Evolutionary conservation across 2,329 filamentous ascomycete genomes (phyloP), one percentile per base, ranked within the genome.

Genomic region (Magnaporthiopsis incrustans): DNA sequence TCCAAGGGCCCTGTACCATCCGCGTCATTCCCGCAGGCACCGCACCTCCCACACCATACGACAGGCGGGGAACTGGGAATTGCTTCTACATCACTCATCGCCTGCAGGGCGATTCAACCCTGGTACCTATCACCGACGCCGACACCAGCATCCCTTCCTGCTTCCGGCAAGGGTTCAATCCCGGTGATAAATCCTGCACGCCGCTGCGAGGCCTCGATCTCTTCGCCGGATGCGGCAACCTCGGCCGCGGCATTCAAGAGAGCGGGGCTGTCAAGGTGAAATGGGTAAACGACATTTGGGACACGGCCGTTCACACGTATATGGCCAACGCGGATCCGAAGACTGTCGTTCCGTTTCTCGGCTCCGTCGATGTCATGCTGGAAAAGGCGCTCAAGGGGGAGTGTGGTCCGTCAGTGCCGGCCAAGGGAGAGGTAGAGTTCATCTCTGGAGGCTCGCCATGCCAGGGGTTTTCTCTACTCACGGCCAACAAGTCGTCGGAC

Each of bases 141-240:
- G 6, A 15, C 35, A 38, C 61, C 61, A 3, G 5, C 35, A 38
- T 15, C 14, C 35, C 35, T 15, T 5, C 35, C 4, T 12, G 53
- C 15, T 63, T 63, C 33, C 26, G 75, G 0, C 82, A 89, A 73
- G 86, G 86, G 0, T 84, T 84, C 57, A 76, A 87, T 67, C 82
- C 84, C 0, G 61, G 64, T 0, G 67, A 66, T 1, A 38, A 65
- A 6, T 64, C 68, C 57, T 71, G 64, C 65, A 66, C 71, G 25
- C 79, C 78, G 65, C 77, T 90, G 11, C 77, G 77, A 6, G 89
- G 87, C 0, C 75, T 94, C 4, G 89, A 92, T 67, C 76, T 95
- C 0, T 96, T 91, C 70, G 91, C 88, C 68, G 91, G 91, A 0
- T 88, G 89, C 25, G 91, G 91, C 0, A 92, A 88, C 63, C 86